Percentiles rank a stretch among this genome's conserved stretches.
phyloP scores from a whole-genome alignment of 805 yeast species.

The Torulaspora gathmanii region DNA sequence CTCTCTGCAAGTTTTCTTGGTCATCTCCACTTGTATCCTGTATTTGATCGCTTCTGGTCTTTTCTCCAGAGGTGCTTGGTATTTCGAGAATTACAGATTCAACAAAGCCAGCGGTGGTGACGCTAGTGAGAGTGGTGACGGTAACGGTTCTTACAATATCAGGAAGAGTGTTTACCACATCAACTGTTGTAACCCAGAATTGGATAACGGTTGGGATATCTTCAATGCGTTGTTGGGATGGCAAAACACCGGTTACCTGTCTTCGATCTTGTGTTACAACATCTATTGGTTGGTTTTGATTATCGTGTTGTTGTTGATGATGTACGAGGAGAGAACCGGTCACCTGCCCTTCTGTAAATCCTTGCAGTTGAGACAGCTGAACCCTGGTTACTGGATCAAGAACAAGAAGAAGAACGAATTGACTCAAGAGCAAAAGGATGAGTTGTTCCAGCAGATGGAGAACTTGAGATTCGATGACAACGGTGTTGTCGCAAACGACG shows the following conservation, averaged over 20 bases:
- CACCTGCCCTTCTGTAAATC: conserved; percentile 66
- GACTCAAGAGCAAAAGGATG: conserved; percentile 47
- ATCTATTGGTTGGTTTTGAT: conserved; percentile 78
- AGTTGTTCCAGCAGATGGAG: conserved; percentile 46
- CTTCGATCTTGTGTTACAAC: conserved; percentile 85
- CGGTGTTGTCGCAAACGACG: conserved; percentile 27
- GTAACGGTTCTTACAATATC: conserved; percentile 92
- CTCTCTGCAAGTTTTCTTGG: conserved; percentile 82
- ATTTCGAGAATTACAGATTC: conserved; percentile 66
- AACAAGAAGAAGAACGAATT: conserved; percentile 59
- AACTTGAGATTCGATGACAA: conserved; percentile 36
- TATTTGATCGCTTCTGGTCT: conserved; percentile 90
- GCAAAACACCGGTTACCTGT: conserved; percentile 95
- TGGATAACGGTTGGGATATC: conserved; percentile 93
- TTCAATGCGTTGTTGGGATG: conserved; percentile 93
- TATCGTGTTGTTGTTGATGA: conserved; percentile 52
- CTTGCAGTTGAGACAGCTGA: conserved; percentile 47
- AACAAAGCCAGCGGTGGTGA: conserved; percentile 80
- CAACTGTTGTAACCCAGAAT: conserved; percentile 93
- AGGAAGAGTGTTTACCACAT: conserved; percentile 85
- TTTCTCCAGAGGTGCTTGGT: conserved; percentile 92
- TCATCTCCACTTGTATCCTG: conserved; percentile 80
- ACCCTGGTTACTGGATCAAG: conserved; percentile 71
- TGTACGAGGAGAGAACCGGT: conserved; percentile 78
- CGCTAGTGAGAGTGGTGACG: conserved; percentile 87